A percentile compares a stretch with the other conserved stretches of the same genome.
phyloP scores from a whole-genome alignment of 345 rosid genomes.

The Moricandia moricandioides region DNA sequence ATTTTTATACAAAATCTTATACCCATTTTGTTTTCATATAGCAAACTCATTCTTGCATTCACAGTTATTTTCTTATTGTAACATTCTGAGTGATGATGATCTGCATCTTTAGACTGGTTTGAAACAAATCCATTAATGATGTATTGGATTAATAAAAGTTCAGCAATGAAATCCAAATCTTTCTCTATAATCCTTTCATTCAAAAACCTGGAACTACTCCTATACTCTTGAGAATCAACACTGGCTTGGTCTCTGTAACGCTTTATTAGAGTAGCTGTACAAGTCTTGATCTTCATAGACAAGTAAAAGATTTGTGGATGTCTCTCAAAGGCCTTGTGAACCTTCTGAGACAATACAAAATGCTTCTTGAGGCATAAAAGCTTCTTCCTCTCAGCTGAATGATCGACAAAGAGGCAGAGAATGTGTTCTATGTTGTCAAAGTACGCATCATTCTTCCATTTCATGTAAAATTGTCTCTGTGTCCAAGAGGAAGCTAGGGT shows the following conservation, averaged over 20 bases:
- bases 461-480: conserved; percentile 72
- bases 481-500: conserved; percentile 23
- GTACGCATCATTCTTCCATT: conserved; percentile 75
- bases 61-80: conserved; percentile 14
- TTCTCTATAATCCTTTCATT: conserved; percentile 27
- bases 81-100: conserved; percentile 21
- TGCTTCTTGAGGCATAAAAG: conserved; percentile 17
- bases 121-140: conserved; percentile 8
- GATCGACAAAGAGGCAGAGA: conserved; percentile 27
- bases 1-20: conserved; percentile 3
- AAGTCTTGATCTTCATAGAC: conserved; percentile 66
- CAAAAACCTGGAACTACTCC: conserved; percentile 26
- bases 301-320: conserved; percentile 78
- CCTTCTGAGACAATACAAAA: conserved; percentile 68
- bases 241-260: conserved; percentile 49
- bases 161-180: conserved; percentile 47
- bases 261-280: conserved; percentile 77
- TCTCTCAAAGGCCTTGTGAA: conserved; percentile 89
- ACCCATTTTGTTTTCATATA: conserved; percentile 32
- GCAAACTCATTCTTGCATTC: conserved; percentile 29
- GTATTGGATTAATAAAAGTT: conserved; percentile 15
- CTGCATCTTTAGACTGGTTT: conserved; percentile 7
- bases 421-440: conserved; percentile 67
- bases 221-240: conserved; percentile 49
- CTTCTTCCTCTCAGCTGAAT: no score